Percentiles rank a stretch among this genome's conserved stretches.
Conservation (phyloP, 106 monocot genomes). For the Dendrobium huoshanense region DNA sequence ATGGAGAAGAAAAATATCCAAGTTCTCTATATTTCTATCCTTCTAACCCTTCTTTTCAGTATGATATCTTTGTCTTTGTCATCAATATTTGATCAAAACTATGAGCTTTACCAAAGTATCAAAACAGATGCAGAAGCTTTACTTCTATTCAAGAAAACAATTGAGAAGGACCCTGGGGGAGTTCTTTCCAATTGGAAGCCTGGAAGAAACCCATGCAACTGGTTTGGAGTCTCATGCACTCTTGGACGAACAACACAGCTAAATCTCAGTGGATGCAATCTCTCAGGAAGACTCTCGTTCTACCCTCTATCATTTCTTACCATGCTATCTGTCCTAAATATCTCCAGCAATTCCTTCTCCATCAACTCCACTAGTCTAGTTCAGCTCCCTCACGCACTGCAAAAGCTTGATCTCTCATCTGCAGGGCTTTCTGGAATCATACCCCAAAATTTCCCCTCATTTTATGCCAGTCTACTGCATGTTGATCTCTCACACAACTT, state of each 20-base stretch:
- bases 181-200: conserved; percentile 54
- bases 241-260: conserved; percentile 39
- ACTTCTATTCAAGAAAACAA: conserved; percentile 46
- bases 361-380: conserved; percentile 36
- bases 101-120: conserved; percentile 13
- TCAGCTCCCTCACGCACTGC: conserved; percentile 37
- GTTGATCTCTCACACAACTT: conserved; percentile 55
- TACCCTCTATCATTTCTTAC: conserved; percentile 37
- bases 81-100: not conserved
- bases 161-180: conserved; percentile 33
- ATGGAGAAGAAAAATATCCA: conserved; percentile 21
- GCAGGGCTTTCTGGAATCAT: conserved; percentile 36
- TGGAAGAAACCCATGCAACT: conserved; percentile 34
- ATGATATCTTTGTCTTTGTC: conserved; percentile 10
- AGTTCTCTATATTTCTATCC: conserved; percentile 5
- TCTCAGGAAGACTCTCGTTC: conserved; percentile 43
- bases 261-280: conserved; percentile 34
- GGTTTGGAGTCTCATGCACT: conserved; percentile 60
- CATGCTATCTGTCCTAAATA: conserved; percentile 44
- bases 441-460: conserved; percentile 28
- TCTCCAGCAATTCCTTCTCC: conserved; percentile 49
- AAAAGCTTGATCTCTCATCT: conserved; percentile 49
- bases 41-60: conserved; percentile 23
- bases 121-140: conserved; percentile 53
- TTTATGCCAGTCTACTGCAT: conserved; percentile 27